phyloP scores from a whole-genome alignment of 2,329 filamentous ascomycete species.

The Zymoseptoria ardabiliae region DNA sequence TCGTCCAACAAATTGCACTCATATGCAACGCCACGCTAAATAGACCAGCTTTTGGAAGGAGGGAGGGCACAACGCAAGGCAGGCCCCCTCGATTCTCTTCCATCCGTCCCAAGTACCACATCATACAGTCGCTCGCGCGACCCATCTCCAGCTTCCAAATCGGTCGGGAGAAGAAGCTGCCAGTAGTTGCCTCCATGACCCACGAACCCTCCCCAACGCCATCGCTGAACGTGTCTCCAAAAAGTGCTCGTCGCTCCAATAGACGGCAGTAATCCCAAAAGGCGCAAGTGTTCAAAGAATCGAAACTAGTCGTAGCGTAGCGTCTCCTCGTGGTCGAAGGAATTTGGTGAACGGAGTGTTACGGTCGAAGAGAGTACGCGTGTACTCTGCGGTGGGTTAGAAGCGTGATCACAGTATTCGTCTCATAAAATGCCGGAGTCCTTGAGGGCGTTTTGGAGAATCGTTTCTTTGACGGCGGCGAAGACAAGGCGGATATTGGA shows the following conservation, averaged over 20 bases:
- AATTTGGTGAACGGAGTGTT: not conserved
- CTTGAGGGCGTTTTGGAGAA: slow-evolving; percentile 94
- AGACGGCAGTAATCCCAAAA: not conserved
- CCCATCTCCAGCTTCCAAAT: not conserved
- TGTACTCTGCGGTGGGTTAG: slow-evolving; percentile 6
- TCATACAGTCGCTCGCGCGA: slow-evolving; percentile 4
- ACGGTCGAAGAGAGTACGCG: slow-evolving; percentile 1
- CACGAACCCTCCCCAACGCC: slow-evolving; percentile 13
- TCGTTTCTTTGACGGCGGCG: slow-evolving; percentile 96
- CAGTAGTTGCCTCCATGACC: not conserved
- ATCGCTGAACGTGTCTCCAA: slow-evolving; percentile 1
- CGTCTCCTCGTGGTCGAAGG: not conserved
- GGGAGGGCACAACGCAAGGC: not conserved
- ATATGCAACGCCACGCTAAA: slow-evolving; percentile 11
- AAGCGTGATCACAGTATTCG: too few species aligned
- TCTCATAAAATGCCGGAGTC: slow-evolving; percentile 81
- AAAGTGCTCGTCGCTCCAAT: not conserved
- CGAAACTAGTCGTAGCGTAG: slow-evolving; percentile 2
- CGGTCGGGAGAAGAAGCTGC: not conserved
- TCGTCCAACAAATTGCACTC: too few species aligned
- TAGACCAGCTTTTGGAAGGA: slow-evolving; percentile 13
- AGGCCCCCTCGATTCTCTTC: too few species aligned
- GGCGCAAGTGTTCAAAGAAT: slow-evolving; percentile 8
- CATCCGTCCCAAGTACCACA: slow-evolving; percentile 2
- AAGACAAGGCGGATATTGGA: slow-evolving; percentile 98